These are phyloP conservation scores for Termitomyces sp. DNA, from an alignment of 768 basidiomycete genomes.

Conservation along the genomic window DNA sequence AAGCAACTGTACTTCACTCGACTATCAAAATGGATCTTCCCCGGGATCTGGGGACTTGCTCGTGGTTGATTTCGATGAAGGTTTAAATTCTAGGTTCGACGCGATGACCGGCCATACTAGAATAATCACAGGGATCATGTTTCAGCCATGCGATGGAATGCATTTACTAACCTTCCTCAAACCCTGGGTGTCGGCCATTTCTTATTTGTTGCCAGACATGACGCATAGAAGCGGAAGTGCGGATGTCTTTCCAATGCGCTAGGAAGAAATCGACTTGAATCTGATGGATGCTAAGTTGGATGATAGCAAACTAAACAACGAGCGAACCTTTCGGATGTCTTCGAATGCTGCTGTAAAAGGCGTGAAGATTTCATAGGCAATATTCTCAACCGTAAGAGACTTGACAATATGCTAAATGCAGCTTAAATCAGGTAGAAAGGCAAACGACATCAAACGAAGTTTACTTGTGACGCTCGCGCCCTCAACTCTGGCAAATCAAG, in stretches of 20 bases:
- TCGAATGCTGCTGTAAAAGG: slow-evolving; percentile 80
- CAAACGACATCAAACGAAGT: not conserved
- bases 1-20: not conserved
- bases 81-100: slow-evolving; percentile 56
- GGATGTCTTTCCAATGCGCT: slow-evolving; percentile 78
- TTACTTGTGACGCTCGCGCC: slow-evolving; percentile 58
- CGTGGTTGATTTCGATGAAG: slow-evolving; percentile 20
- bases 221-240: slow-evolving; percentile 77
- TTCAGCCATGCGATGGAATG: slow-evolving; percentile 9
- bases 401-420: slow-evolving; percentile 64
- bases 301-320: slow-evolving; percentile 21
- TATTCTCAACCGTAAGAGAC: slow-evolving; percentile 72
- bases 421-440: not conserved
- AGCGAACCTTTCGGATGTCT: slow-evolving; percentile 65
- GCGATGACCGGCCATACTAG: slow-evolving; percentile 68
- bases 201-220: slow-evolving; percentile 84
- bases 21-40: slow-evolving; percentile 7
- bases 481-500: slow-evolving; percentile 70
- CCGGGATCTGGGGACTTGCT: slow-evolving; percentile 14
- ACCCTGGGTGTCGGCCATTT: slow-evolving; percentile 78
- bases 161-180: slow-evolving; percentile 63
- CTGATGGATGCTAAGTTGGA: slow-evolving; percentile 42
- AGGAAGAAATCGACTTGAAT: slow-evolving; percentile 76
- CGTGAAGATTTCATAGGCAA: slow-evolving; percentile 83
- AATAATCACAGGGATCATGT: not conserved